Evolutionary conservation across 225 moss, liverwort and hornwort species (phyloP).

Genomic region (Asterella californica): DNA sequence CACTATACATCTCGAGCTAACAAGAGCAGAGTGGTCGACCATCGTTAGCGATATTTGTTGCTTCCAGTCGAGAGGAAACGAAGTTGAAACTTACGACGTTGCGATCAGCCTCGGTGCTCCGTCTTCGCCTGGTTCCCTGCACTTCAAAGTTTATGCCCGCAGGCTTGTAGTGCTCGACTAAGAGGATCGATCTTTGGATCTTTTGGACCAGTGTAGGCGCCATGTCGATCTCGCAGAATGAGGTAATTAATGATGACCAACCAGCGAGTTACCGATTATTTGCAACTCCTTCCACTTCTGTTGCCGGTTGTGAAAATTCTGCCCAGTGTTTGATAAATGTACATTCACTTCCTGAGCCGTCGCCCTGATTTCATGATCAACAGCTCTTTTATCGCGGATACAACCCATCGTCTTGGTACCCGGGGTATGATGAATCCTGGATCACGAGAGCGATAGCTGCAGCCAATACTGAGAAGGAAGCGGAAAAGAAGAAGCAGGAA

Average conservation of each 20-base stretch:
- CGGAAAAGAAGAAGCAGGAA: background rate
- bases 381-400: conserved; percentile 7
- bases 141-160: too few species aligned
- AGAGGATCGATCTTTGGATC: background rate
- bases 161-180: too few species aligned
- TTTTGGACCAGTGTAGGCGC: too few species aligned
- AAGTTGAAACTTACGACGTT: too few species aligned
- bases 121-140: too few species aligned
- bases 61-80: too few species aligned
- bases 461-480: background rate
- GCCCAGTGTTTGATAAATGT: background rate
- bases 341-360: background rate
- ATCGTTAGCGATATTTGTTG: too few species aligned
- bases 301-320: background rate
- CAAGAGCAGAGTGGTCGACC: too few species aligned
- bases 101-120: too few species aligned
- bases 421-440: conserved; percentile 1
- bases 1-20: too few species aligned
- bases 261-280: background rate
- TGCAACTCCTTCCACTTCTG: background rate
- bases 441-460: background rate
- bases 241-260: background rate
- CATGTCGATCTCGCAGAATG: background rate
- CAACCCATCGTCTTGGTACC: background rate
- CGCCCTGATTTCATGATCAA: background rate